These are phyloP conservation scores for Prunus kanzakura DNA, from an alignment of 306 rosid genomes.

Conservation along the genomic window DNA sequence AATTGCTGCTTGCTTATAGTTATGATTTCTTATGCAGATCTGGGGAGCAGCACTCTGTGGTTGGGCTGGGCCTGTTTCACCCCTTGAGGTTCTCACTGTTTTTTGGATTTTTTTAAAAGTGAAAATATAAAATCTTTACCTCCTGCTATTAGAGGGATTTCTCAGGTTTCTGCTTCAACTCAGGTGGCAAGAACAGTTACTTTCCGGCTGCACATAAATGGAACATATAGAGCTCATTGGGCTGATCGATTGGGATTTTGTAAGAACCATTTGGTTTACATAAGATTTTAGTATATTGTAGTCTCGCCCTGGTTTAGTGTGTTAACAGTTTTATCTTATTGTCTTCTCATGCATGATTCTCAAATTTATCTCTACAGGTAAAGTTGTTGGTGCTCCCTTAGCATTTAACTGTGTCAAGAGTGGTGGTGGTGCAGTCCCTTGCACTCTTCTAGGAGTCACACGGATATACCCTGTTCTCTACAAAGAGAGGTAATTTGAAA, in stretches of 20 bases:
- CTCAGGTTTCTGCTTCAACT: constrained; percentile 36
- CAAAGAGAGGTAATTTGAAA: constrained; percentile 67
- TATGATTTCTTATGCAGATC: constrained; percentile 47
- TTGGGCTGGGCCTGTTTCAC: constrained; percentile 75
- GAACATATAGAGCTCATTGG: constrained; percentile 94
- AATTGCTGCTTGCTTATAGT: constrained; percentile 22
- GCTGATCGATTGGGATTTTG: constrained; percentile 81
- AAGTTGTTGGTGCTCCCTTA: constrained; percentile 64
- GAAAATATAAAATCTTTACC: not conserved
- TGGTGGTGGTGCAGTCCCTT: constrained; percentile 75
- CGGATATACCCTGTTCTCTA: constrained; percentile 83
- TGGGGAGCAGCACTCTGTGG: constrained; percentile 86
- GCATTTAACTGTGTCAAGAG: constrained; percentile 81
- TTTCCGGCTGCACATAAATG: constrained; percentile 76
- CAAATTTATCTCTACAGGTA: constrained; percentile 44
- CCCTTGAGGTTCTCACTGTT: constrained; percentile 67
- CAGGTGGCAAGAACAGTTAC: constrained; percentile 61
- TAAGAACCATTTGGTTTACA: constrained; percentile 34
- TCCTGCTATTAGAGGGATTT: constrained; percentile 14
- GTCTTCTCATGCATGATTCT: constrained; percentile 22
- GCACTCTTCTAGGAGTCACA: constrained; percentile 73
- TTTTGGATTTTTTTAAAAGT: constrained; percentile 6
- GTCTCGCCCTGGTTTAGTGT: constrained; percentile 9
- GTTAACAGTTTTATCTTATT: constrained; percentile 22
- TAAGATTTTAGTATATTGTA: constrained; percentile 10